Conservation (phyloP, 306 rosid genomes). For the Carpinus fangiana region DNA sequence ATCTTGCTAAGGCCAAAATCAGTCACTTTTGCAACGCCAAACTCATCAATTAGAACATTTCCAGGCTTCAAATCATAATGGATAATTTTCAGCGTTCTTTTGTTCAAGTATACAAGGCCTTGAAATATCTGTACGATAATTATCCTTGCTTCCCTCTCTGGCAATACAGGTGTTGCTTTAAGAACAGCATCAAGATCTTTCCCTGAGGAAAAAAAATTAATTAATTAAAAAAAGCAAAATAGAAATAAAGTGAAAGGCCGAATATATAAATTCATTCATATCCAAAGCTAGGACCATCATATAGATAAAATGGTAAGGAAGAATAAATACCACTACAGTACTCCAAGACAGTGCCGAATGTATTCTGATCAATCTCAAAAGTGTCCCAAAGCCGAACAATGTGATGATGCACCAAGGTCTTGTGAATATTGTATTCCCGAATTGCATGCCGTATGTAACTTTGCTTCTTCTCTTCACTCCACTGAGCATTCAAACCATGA, state of each 20-base stretch:
- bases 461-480: conserved; percentile 99
- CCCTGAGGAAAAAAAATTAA: conserved; percentile 51
- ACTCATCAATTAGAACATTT: conserved; percentile 93
- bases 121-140: conserved; percentile 89
- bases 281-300: conserved; percentile 12
- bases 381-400: conserved; percentile 99
- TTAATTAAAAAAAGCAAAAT: neutral
- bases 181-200: conserved; percentile 98
- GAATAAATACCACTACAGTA: conserved; percentile 78
- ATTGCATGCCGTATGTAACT: conserved; percentile 96
- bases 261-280: neutral
- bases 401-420: conserved; percentile 90
- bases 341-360: conserved; percentile 96
- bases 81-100: conserved; percentile 85
- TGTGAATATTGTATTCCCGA: conserved; percentile 98
- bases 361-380: conserved; percentile 95
- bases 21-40: conserved; percentile 94
- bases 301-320: conserved; percentile 18
- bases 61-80: conserved; percentile 99
- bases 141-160: conserved; percentile 94
- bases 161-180: conserved; percentile 85
- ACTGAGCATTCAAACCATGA: conserved; percentile 97
- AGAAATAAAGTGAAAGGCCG: conserved; percentile 13
- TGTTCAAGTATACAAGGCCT: conserved; percentile 93
- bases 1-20: conserved; percentile 99